Conservation (phyloP, 352 stramenopile species). For the Paralagenidium karlingii region DNA sequence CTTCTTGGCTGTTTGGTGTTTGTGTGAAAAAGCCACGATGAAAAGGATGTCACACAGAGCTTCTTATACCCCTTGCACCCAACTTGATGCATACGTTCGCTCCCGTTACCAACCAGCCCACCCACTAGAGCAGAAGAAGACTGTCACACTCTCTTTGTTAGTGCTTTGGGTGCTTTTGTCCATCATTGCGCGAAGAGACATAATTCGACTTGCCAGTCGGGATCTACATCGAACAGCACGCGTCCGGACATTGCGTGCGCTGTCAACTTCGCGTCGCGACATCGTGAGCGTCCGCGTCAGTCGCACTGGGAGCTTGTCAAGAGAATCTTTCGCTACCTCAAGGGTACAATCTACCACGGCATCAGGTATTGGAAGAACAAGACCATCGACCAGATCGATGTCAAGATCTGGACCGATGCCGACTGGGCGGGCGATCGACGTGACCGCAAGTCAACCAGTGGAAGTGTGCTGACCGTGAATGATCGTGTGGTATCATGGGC, state of each 20-base stretch:
- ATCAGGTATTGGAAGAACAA: background rate
- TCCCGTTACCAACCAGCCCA: too few species aligned
- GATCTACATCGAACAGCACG: background rate
- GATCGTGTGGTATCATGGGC: constrained; percentile 6
- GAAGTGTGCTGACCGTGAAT: constrained; percentile 5
- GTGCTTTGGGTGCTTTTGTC: too few species aligned
- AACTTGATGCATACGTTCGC: too few species aligned
- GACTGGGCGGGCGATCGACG: constrained; percentile 8
- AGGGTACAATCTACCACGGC: background rate
- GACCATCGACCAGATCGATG: background rate
- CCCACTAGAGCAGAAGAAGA: too few species aligned
- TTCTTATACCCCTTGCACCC: too few species aligned
- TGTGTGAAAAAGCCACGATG: too few species aligned
- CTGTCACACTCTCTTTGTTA: too few species aligned
- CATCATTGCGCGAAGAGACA: too few species aligned
- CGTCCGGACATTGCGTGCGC: constrained; percentile 5
- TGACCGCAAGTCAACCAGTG: constrained; percentile 9
- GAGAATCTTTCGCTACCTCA: constrained; percentile 2
- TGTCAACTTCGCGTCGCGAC: background rate
- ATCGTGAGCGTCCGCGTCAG: background rate
- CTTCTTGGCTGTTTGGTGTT: too few species aligned
- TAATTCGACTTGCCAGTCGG: too few species aligned
- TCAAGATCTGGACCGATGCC: constrained; percentile 4
- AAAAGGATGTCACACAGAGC: too few species aligned
- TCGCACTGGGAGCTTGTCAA: constrained; percentile 5